Conservation (phyloP, 2,329 filamentous ascomycete species). For the Orbilia brochopaga region DNA sequence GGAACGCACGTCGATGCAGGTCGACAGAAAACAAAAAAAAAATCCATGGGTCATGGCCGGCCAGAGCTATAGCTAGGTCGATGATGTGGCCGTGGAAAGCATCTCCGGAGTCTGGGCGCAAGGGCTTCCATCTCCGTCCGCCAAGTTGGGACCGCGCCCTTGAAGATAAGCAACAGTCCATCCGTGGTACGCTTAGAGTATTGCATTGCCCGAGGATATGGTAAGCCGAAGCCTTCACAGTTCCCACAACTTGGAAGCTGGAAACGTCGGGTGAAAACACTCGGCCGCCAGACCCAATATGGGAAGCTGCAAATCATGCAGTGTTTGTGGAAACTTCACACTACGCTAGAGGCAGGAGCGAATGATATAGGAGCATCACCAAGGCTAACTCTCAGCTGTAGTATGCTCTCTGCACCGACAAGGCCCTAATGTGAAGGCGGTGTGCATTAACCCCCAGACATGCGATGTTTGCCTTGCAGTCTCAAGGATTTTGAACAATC, state of each 20-base stretch:
- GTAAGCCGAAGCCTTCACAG: conserved; percentile 7
- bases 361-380: background rate
- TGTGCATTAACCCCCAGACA: background rate
- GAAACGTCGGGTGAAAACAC: background rate
- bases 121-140: background rate
- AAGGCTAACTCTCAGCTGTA: background rate
- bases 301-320: conserved; percentile 1
- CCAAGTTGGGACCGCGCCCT: conserved; percentile 1
- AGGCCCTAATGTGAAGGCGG: background rate
- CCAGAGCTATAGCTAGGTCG: too few species aligned
- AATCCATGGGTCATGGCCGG: too few species aligned
- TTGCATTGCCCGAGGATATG: background rate
- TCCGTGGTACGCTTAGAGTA: background rate
- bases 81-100: background rate
- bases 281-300: background rate
- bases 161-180: background rate
- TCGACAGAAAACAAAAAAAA: background rate
- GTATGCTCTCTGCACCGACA: background rate
- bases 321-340: conserved; percentile 3
- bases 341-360: background rate
- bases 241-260: conserved; percentile 10
- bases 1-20: background rate
- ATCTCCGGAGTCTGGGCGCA: background rate
- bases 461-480: conserved; percentile 5
- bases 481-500: conserved; percentile 7